Percentiles rank a stretch among this genome's conserved stretches.
Evolutionary conservation across 2,329 filamentous ascomycete genomes (phyloP).

Genomic region (Hymenotorrendiella dingleyae): DNA sequence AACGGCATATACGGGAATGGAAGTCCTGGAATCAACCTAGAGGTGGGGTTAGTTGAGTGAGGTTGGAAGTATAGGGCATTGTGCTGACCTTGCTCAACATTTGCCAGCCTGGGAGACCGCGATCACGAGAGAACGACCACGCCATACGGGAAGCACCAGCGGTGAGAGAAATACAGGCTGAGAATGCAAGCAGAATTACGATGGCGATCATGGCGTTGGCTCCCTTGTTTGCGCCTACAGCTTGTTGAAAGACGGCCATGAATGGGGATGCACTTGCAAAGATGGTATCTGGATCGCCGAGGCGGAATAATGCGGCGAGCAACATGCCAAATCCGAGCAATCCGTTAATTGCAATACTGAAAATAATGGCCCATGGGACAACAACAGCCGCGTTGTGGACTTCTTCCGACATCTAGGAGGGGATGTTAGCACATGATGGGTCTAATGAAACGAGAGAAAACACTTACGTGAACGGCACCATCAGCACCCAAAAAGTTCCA

Average conservation of each 20-base stretch:
- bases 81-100: constrained; percentile 28
- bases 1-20: constrained; percentile 35
- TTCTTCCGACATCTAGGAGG: constrained; percentile 38
- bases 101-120: constrained; percentile 34
- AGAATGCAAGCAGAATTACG: constrained; percentile 35
- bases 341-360: constrained; percentile 41
- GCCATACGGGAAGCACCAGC: constrained; percentile 32
- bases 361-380: constrained; percentile 42
- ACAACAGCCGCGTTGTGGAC: constrained; percentile 39
- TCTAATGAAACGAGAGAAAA: neutral
- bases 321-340: constrained; percentile 36
- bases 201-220: constrained; percentile 21
- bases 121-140: constrained; percentile 39
- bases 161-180: constrained; percentile 34
- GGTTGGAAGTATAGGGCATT: neutral
- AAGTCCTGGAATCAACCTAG: constrained; percentile 1
- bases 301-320: constrained; percentile 29
- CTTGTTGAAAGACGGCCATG: constrained; percentile 40
- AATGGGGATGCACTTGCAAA: constrained; percentile 39
- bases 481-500: constrained; percentile 20
- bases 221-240: constrained; percentile 35
- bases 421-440: neutral
- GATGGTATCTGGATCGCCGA: constrained; percentile 30
- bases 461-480: constrained; percentile 24
- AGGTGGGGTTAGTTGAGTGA: neutral